Conservation (phyloP, 352 stramenopile species). For the Pythium sukuiense region DNA sequence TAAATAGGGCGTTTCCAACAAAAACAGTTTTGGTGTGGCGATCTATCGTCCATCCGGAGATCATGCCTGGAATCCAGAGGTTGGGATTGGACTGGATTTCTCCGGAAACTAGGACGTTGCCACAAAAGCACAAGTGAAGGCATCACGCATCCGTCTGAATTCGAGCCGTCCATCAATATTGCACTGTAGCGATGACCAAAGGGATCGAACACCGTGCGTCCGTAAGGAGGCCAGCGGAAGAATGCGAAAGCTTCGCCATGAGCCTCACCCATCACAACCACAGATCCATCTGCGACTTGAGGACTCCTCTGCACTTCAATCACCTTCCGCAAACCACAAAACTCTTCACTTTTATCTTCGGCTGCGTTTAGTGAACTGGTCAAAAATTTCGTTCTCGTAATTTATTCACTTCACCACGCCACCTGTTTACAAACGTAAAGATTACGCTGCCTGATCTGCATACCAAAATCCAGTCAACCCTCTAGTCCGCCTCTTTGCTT, state of each 20-base stretch:
- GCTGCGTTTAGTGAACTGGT: not conserved
- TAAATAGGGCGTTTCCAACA: not conserved
- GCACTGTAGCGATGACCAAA: no score
- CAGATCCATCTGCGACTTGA: not conserved
- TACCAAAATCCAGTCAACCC: not conserved
- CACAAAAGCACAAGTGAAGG: not conserved
- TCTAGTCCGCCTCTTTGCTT: not conserved
- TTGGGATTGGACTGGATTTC: not conserved
- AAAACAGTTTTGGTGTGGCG: not conserved
- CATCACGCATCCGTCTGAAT: no score
- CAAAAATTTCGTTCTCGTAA: not conserved
- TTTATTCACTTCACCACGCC: not conserved
- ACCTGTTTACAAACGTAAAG: not conserved
- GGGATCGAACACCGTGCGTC: no score
- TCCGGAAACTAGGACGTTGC: not conserved
- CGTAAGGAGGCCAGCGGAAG: not conserved
- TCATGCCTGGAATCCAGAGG: not conserved
- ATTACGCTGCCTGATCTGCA: not conserved
- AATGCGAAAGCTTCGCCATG: not conserved
- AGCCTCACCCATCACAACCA: not conserved
- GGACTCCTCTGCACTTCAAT: not conserved
- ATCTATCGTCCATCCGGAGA: not conserved
- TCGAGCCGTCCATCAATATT: no score
- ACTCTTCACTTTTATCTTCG: not conserved
- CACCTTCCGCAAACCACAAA: not conserved